phyloP scores from a whole-genome alignment of 2,329 filamentous ascomycete genomes.

The Aspergillus sp. region DNA sequence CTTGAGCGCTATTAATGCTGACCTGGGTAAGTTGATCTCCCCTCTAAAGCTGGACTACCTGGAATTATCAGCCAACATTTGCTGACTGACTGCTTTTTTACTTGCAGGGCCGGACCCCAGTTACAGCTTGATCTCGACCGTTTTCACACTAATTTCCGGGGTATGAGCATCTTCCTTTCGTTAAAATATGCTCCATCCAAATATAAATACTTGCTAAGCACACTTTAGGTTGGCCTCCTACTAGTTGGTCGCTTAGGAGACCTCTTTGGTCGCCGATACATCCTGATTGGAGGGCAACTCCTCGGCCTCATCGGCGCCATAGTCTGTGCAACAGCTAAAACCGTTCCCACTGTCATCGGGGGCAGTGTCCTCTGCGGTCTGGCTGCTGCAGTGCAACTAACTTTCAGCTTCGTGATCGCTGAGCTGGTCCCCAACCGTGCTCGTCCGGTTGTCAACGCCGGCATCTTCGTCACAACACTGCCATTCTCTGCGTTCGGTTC shows the following conservation, averaged over 20 bases:
- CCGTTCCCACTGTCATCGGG: conserved; percentile 40
- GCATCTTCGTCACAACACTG: conserved; percentile 36
- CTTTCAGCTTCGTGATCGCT: conserved; percentile 40
- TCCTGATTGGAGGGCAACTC: conserved; percentile 30
- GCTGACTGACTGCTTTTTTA: not conserved
- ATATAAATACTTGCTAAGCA: not conserved
- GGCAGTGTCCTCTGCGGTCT: conserved; percentile 42
- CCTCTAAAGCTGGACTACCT: not conserved
- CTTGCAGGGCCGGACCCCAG: conserved; percentile 27
- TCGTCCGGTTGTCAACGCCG: conserved; percentile 35
- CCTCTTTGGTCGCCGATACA: conserved; percentile 40
- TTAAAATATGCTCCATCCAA: not conserved
- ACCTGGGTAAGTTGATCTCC: conserved; percentile 16
- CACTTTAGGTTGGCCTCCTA: conserved; percentile 26
- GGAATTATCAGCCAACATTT: too few species aligned
- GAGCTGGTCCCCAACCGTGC: conserved; percentile 45
- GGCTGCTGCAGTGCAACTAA: conserved; percentile 40
- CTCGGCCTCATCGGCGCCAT: conserved; percentile 42
- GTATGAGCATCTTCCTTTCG: conserved; percentile 7
- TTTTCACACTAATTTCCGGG: conserved; percentile 25
- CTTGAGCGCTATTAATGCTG: conserved; percentile 29
- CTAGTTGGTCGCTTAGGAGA: conserved; percentile 38
- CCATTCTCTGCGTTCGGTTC: conserved; percentile 41
- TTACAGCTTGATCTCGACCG: conserved; percentile 31
- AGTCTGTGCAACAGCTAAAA: conserved; percentile 39